phyloP scores from a whole-genome alignment of 352 stramenopile genomes.

The Phytophthora sp. region DNA sequence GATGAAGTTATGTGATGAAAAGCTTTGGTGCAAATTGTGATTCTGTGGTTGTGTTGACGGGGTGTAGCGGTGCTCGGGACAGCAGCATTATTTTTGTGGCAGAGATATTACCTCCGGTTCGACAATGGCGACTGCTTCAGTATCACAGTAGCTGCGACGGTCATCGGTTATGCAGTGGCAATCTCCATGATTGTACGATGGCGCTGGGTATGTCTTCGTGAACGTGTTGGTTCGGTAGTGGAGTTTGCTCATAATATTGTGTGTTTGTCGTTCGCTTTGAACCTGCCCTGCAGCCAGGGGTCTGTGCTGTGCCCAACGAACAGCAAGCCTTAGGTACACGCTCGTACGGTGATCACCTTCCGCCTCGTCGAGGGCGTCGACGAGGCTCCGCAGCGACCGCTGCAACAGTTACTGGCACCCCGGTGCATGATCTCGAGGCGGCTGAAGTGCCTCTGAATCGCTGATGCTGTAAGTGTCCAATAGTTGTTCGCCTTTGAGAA shows the following conservation, averaged over 20 bases:
- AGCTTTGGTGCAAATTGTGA: neutral
- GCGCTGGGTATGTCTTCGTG: constrained; percentile 58
- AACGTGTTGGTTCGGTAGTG: neutral
- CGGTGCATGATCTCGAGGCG: constrained; percentile 27
- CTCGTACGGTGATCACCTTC: constrained; percentile 27
- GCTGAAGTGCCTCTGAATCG: constrained; percentile 29
- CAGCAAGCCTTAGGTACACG: constrained; percentile 50
- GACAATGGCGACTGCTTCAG: constrained; percentile 83
- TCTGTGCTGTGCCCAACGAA: constrained; percentile 79
- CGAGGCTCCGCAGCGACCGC: constrained; percentile 15
- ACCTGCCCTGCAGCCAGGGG: constrained; percentile 71
- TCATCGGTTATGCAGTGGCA: constrained; percentile 67
- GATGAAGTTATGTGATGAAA: neutral
- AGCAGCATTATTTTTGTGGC: constrained; percentile 60
- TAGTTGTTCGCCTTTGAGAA: no score
- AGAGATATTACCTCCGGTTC: constrained; percentile 53
- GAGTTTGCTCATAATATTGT: constrained; percentile 3
- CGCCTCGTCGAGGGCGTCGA: constrained; percentile 28
- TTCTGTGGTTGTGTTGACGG: constrained; percentile 2
- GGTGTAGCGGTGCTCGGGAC: constrained; percentile 50
- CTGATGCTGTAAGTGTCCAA: no score
- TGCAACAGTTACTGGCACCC: constrained; percentile 12
- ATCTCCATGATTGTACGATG: constrained; percentile 82
- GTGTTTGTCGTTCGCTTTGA: neutral
- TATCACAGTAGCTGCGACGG: constrained; percentile 63